Conservation (phyloP, 768 basidiomycete genomes). For the Kwoniella pini region DNA sequence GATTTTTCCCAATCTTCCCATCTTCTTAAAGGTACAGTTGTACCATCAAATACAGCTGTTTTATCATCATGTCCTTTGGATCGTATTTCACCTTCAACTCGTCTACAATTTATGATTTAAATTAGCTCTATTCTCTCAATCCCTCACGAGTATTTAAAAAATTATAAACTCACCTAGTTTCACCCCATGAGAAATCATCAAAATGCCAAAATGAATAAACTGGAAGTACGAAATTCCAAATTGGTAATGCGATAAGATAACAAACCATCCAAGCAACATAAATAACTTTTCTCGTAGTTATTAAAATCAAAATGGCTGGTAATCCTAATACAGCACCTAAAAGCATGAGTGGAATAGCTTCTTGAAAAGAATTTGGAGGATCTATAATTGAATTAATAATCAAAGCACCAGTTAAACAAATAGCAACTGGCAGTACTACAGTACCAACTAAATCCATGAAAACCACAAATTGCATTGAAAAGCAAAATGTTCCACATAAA, state of each 20-base stretch:
- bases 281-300: conserved; percentile 90
- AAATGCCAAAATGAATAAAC: conserved; percentile 99
- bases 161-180: conserved; percentile 89
- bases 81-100: conserved; percentile 89
- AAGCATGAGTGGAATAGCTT: conserved; percentile 90
- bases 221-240: conserved; percentile 95
- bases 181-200: conserved; percentile 99
- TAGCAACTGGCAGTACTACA: conserved; percentile 85
- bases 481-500: conserved; percentile 98
- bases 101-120: too few species aligned
- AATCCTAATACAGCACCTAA: conserved; percentile 88
- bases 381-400: conserved; percentile 75
- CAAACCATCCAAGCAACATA: conserved; percentile 98
- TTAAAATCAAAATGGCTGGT: conserved; percentile 84
- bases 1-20: conserved; percentile 99
- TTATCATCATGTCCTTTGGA: conserved; percentile 66
- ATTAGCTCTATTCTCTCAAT: too few species aligned
- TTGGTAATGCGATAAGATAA: conserved; percentile 85
- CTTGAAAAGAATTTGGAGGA: conserved; percentile 81
- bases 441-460: conserved; percentile 77
- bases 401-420: conserved; percentile 82
- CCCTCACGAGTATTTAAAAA: too few species aligned
- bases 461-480: conserved; percentile 99
- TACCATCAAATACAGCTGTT: conserved; percentile 60
- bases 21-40: conserved; percentile 82